Conservation (phyloP, 306 rosid species). For the Hippophae gyantsensis region DNA sequence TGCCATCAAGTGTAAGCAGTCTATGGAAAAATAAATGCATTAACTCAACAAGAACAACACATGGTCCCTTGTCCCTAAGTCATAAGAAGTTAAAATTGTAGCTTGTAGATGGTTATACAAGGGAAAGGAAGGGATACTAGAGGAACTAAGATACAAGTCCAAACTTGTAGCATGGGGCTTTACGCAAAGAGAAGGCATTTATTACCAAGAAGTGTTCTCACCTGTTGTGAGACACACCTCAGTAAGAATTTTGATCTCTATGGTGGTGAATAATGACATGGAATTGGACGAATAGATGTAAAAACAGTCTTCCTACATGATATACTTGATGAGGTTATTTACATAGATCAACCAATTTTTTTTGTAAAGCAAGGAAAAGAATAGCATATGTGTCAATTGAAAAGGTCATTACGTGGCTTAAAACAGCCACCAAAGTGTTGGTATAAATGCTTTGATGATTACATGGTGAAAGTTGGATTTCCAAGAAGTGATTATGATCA, state of each 20-base stretch:
- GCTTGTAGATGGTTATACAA: not conserved
- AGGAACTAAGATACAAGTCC: not conserved
- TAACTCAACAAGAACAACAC: no score
- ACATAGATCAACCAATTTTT: not conserved
- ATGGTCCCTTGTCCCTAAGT: no score
- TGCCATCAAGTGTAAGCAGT: no score
- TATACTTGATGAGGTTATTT: not conserved
- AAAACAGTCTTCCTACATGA: not conserved
- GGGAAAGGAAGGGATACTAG: not conserved
- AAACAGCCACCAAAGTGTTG: no score
- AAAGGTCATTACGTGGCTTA: no score
- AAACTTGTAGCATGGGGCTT: not conserved
- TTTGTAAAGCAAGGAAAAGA: not conserved
- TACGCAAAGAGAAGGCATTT: not conserved
- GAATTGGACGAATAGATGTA: not conserved
- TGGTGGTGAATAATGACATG: not conserved
- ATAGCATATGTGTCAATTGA: no score
- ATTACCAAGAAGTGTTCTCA: not conserved
- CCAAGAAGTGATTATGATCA: no score
- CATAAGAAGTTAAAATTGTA: no score
- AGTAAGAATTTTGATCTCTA: not conserved
- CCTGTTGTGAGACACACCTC: not conserved
- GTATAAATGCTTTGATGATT: no score
- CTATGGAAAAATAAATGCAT: no score
- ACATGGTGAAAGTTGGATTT: no score